Base-by-base conservation (phyloP, 495 filamentous ascomycete species). In the Evansstolkia leycettana region DNA sequence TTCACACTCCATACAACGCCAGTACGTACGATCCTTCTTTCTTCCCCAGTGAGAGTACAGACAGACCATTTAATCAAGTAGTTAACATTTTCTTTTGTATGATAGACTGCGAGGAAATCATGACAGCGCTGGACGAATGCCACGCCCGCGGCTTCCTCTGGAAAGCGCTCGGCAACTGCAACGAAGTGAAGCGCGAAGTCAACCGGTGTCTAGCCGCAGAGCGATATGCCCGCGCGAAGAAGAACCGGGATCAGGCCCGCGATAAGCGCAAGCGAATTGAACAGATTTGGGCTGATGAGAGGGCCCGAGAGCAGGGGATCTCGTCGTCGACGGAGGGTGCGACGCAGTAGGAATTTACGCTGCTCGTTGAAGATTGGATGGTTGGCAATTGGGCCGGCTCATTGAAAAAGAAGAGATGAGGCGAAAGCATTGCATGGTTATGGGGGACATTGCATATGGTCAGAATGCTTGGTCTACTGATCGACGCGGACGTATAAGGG, bases 101-200 rank as follows among this genome's bases (percentile, higher is more conserved):
- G 5, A 17, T 45, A 98, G 92, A 76, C 41, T 98, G 90, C 71
- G 83, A 87, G 59, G 86, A 87, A 43, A 72, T 96, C 47, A 94
- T 95, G 81, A 74, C 60, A 13, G 80, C 82, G 33, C 81, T 98
- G 39, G 90, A 96, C 36, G 86, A 94, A 67, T 98, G 90, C 63
- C 90, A 98, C 55, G 87, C 84, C 9, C 71, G 72, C 27, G 89
- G 89, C 17, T 96, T 96, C 65, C 52, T 96, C 7, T 83, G 78
- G 70, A 94, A 90, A 55, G 73, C 80, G 1, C 59, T 82, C 28
- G 90, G 90, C 28, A 85, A 79, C 68, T 98, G 90, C 76, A 96
- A 82, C 50, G 71, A 78, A 20, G 73, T 78, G 32, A 98, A 98
- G 57, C 58, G 67, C 17, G 62, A 84, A 16, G 80, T 98, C 34